Evolutionary conservation across 192 early-diverging fungal species (phyloP).

Genomic region (Geranomyces variabilis): DNA sequence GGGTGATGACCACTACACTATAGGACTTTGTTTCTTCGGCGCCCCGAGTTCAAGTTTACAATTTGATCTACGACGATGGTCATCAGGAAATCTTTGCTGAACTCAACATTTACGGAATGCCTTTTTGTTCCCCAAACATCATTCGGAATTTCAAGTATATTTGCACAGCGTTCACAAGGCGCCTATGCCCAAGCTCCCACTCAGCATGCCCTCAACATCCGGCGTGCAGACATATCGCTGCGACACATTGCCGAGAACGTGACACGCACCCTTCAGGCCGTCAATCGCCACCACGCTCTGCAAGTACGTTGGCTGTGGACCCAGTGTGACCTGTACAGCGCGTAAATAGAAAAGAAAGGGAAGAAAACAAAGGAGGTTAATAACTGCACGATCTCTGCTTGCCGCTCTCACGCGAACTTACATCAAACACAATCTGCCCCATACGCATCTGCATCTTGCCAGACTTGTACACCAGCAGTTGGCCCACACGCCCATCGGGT

Average conservation of each 20-base stretch:
- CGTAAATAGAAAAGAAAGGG: neutral
- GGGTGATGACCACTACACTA: too few relatives aligned
- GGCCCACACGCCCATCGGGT: conserved; percentile 61
- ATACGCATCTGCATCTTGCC: conserved; percentile 69
- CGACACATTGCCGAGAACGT: conserved; percentile 61
- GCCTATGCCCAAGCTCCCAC: too few relatives aligned
- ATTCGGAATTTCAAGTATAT: too few relatives aligned
- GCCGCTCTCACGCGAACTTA: too few relatives aligned
- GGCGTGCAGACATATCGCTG: conserved; percentile 65
- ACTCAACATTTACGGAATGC: too few relatives aligned
- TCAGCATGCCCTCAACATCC: conserved; percentile 50
- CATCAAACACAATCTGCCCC: conserved; percentile 65
- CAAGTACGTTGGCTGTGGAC: conserved; percentile 58
- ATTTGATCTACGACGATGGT: too few relatives aligned
- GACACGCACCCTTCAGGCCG: conserved; percentile 48
- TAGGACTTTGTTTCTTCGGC: too few relatives aligned
- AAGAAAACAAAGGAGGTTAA: neutral
- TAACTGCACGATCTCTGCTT: too few relatives aligned
- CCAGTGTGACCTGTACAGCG: conserved; percentile 40
- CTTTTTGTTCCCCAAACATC: too few relatives aligned
- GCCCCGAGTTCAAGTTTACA: too few relatives aligned
- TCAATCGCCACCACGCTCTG: conserved; percentile 68
- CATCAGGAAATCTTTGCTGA: too few relatives aligned
- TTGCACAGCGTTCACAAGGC: too few relatives aligned
- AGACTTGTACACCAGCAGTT: conserved; percentile 63